These are phyloP conservation scores for Escallonia rubra DNA, from an alignment of 129 eudicot genomes.

Conservation along the genomic window DNA sequence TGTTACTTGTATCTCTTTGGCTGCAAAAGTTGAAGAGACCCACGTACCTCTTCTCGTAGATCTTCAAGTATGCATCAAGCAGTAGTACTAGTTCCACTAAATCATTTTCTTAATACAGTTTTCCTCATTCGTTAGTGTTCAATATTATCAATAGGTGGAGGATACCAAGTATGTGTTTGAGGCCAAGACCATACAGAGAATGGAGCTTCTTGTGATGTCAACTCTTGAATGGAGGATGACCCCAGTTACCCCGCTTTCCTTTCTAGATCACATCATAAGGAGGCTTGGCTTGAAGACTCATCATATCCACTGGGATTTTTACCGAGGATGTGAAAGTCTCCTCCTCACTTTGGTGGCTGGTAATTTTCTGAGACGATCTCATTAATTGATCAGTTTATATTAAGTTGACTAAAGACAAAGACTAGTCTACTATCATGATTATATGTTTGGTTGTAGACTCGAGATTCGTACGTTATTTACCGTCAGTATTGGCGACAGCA, in stretches of 20 bases:
- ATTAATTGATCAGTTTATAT: slow-evolving; percentile 7
- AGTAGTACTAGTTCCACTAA: not conserved
- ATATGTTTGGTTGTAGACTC: slow-evolving; percentile 39
- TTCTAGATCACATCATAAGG: slow-evolving; percentile 82
- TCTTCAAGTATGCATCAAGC: slow-evolving; percentile 57
- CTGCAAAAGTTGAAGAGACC: slow-evolving; percentile 91
- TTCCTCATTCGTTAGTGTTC: not conserved
- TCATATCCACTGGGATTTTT: slow-evolving; percentile 56
- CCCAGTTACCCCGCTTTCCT: slow-evolving; percentile 85
- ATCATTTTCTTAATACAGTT: not conserved
- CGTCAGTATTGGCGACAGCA: slow-evolving; percentile 77
- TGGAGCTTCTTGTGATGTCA: slow-evolving; percentile 91
- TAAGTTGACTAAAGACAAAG: not conserved
- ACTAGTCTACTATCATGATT: slow-evolving; percentile 4
- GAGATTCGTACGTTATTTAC: slow-evolving; percentile 48
- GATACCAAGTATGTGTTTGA: slow-evolving; percentile 60
- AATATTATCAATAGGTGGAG: slow-evolving; percentile 39
- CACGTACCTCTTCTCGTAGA: slow-evolving; percentile 74
- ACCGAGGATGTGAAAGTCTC: slow-evolving; percentile 57
- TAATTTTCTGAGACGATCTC: slow-evolving; percentile 23
- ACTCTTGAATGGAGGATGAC: slow-evolving; percentile 89
- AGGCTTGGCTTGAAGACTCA: slow-evolving; percentile 69
- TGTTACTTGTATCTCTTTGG: slow-evolving; percentile 80
- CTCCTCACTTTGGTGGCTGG: slow-evolving; percentile 54
- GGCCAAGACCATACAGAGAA: slow-evolving; percentile 68